Conservation (phyloP, 257 asterid genomes). For the Penstemon barbatus region DNA sequence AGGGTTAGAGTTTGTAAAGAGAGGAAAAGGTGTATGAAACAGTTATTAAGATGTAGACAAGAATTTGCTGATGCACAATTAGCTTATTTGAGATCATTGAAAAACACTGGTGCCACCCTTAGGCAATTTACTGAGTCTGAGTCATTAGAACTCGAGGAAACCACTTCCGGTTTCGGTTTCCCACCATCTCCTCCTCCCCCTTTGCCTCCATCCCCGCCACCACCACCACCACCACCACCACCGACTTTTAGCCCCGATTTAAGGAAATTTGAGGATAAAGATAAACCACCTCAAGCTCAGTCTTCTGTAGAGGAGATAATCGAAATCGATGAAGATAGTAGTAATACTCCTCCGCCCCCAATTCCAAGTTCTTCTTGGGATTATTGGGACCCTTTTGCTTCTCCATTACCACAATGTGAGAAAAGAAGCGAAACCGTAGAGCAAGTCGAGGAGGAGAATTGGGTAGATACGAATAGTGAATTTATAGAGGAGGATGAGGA, state of each 20-base stretch:
- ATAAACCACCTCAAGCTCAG: conserved; percentile 23
- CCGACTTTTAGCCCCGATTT: conserved; percentile 72
- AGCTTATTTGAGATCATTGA: conserved; percentile 68
- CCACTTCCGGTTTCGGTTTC: conserved; percentile 40
- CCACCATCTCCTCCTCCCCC: conserved; percentile 80
- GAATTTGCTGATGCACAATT: conserved; percentile 77
- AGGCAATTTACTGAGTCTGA: conserved; percentile 87
- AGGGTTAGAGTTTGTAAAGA: conserved; percentile 72
- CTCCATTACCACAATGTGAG: conserved; percentile 36
- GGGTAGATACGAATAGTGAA: conserved; percentile 65
- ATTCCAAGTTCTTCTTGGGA: conserved; percentile 59
- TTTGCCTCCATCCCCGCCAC: conserved; percentile 72
- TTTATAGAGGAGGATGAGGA: conserved; percentile 51
- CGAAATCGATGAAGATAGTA: conserved; percentile 48
- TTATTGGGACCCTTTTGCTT: conserved; percentile 62
- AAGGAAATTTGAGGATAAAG: conserved; percentile 34
- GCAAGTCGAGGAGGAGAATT: conserved; percentile 59
- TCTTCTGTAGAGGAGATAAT: conserved; percentile 44
- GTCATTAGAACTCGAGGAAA: conserved; percentile 66
- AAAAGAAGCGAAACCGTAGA: conserved; percentile 36
- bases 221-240: conserved; percentile 88
- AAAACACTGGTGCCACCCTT: conserved; percentile 77
- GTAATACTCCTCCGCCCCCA: conserved; percentile 61
- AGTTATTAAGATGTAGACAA: conserved; percentile 47
- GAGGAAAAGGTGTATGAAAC: conserved; percentile 72